phyloP scores from a whole-genome alignment of 2,329 filamentous ascomycete genomes.

The Sporothrix pallida region DNA sequence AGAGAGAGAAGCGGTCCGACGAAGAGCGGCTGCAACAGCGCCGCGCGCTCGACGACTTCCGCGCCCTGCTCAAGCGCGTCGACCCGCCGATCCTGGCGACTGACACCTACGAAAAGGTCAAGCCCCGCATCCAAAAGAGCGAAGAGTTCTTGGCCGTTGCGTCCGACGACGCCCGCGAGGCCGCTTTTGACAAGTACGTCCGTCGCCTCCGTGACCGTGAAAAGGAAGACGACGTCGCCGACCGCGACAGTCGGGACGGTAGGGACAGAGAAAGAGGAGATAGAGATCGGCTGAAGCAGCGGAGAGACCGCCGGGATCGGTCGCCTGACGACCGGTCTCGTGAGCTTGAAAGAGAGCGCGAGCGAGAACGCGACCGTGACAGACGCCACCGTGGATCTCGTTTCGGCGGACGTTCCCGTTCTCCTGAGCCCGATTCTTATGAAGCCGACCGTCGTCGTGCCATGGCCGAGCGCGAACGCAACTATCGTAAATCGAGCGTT shows the following conservation, averaged over 20 bases:
- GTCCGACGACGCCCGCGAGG: constrained; percentile 80
- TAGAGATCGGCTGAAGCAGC: constrained; percentile 60
- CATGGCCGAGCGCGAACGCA: constrained; percentile 90
- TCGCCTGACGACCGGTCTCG: constrained; percentile 40
- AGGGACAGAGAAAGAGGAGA: constrained; percentile 75
- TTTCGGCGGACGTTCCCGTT: constrained; percentile 59
- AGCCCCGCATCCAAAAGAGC: constrained; percentile 75
- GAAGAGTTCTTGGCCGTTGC: constrained; percentile 84
- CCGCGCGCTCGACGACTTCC: constrained; percentile 80
- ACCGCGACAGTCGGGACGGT: too few relatives aligned
- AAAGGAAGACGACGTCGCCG: constrained; percentile 64
- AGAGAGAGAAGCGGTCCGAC: constrained; percentile 79
- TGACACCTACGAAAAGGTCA: constrained; percentile 90
- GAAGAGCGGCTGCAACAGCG: constrained; percentile 90
- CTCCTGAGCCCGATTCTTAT: constrained; percentile 91
- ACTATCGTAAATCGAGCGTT: constrained; percentile 77
- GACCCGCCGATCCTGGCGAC: constrained; percentile 78
- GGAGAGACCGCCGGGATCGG: constrained; percentile 53
- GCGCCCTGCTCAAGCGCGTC: constrained; percentile 85
- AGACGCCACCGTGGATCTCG: constrained; percentile 11
- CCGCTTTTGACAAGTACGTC: constrained; percentile 90
- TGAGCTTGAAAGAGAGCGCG: constrained; percentile 53
- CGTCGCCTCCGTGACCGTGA: constrained; percentile 90
- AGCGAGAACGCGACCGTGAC: constrained; percentile 48
- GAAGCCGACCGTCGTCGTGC: constrained; percentile 94